Percentiles rank a stretch among this genome's conserved stretches.
phyloP scores from a whole-genome alignment of 2,329 filamentous ascomycete species.

The Aspergillus fijiensis region DNA sequence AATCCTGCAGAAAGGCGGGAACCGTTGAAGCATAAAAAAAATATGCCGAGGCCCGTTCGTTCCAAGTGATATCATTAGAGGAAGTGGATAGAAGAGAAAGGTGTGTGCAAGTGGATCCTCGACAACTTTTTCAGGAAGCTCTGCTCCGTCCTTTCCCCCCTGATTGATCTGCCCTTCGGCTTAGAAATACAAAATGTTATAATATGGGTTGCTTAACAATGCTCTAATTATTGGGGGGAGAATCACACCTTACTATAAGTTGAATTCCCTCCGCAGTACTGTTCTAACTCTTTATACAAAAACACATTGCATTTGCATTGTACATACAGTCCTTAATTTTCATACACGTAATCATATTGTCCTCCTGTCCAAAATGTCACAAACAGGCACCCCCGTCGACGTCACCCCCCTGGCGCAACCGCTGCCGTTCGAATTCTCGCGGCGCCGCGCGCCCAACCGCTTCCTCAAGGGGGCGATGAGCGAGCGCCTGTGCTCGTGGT shows the following conservation, averaged over 20 bases:
- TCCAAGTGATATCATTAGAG: too few relatives aligned
- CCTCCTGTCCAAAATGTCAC: not conserved
- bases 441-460: constrained; percentile 60
- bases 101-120: not conserved
- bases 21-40: not conserved
- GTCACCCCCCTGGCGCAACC: constrained; percentile 47
- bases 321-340: too few relatives aligned
- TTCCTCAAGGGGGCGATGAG: constrained; percentile 69
- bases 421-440: constrained; percentile 53
- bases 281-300: too few relatives aligned
- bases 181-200: not conserved
- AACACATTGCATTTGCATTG: too few relatives aligned
- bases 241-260: too few relatives aligned
- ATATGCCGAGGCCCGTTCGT: not conserved
- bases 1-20: too few relatives aligned
- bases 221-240: too few relatives aligned
- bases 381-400: constrained; percentile 16
- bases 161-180: not conserved
- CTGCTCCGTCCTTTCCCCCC: too few relatives aligned
- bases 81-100: too few relatives aligned
- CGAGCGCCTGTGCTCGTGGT: constrained; percentile 63
- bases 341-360: too few relatives aligned
- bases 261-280: too few relatives aligned
- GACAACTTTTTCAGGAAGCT: not conserved
- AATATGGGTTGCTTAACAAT: not conserved